Evolutionary conservation across 2,329 filamentous ascomycete species (phyloP).

Genomic region (Fusarium anguioides): DNA sequence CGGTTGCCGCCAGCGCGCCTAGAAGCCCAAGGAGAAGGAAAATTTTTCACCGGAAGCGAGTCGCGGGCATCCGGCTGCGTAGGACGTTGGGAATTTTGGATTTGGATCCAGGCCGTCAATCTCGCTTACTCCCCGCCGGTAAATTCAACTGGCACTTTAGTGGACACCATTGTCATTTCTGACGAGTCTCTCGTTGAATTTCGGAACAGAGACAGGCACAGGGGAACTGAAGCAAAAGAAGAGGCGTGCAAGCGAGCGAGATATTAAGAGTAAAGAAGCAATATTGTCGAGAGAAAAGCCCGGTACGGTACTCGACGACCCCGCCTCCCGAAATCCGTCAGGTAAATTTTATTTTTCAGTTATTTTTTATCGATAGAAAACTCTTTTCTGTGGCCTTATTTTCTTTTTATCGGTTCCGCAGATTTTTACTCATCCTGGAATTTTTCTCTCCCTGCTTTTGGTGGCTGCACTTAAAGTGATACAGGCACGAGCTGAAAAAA

Average conservation of each 20-base stretch:
- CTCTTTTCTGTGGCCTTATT: constrained; percentile 18
- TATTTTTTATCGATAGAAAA: constrained; percentile 12
- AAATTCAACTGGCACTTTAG: constrained; percentile 49
- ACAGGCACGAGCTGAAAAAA: constrained; percentile 24
- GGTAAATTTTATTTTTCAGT: constrained; percentile 25
- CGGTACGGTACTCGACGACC: constrained; percentile 14
- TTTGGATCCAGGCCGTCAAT: constrained; percentile 47
- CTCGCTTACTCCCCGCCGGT: constrained; percentile 51
- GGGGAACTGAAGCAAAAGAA: constrained; percentile 22
- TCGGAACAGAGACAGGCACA: constrained; percentile 7
- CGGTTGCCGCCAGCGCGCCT: constrained; percentile 46
- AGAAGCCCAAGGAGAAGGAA: constrained; percentile 47
- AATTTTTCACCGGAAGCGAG: constrained; percentile 47
- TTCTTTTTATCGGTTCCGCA: constrained; percentile 25
- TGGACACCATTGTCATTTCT: constrained; percentile 34
- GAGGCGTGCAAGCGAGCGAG: constrained; percentile 12
- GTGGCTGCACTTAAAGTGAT: constrained; percentile 27
- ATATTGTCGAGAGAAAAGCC: neutral
- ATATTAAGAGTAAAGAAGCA: constrained; percentile 14
- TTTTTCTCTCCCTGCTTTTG: constrained; percentile 35
- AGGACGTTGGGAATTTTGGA: constrained; percentile 43
- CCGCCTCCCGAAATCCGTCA: constrained; percentile 22
- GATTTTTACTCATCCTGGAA: constrained; percentile 10
- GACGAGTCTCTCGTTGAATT: constrained; percentile 30
- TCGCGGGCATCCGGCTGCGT: constrained; percentile 44